Conservation (phyloP, 768 basidiomycete genomes). For the Tylopilus balloui region DNA sequence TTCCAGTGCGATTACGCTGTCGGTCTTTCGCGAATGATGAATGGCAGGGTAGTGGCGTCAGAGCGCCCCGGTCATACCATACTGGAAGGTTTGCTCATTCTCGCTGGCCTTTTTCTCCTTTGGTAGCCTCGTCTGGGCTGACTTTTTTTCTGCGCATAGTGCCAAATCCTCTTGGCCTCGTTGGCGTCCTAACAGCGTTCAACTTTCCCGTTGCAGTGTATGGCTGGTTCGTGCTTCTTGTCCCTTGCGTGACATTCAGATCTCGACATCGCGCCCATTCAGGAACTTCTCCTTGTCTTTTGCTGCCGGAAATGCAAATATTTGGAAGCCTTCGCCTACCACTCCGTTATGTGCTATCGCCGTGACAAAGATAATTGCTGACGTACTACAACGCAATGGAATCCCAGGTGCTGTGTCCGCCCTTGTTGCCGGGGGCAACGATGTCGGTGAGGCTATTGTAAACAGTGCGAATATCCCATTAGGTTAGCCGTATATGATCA, state of each 20-base stretch:
- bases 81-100: conserved; percentile 59
- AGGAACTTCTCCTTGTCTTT: conserved; percentile 91
- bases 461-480: conserved; percentile 72
- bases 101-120: neutral
- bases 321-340: conserved; percentile 93
- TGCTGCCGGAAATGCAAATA: conserved; percentile 85
- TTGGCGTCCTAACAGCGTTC: conserved; percentile 83
- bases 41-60: conserved; percentile 80
- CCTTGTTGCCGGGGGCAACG: conserved; percentile 79
- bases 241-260: conserved; percentile 4
- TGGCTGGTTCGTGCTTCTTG: conserved; percentile 57
- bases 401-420: conserved; percentile 81
- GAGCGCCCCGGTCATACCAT: conserved; percentile 90
- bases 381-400: conserved; percentile 76
- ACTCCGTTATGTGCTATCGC: conserved; percentile 92
- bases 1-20: conserved; percentile 89
- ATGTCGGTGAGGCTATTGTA: conserved; percentile 75
- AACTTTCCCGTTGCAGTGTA: conserved; percentile 96
- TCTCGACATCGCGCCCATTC: conserved; percentile 10
- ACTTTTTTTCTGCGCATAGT: conserved; percentile 45
- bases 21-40: conserved; percentile 92
- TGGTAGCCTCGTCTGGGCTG: neutral
- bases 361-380: conserved; percentile 76
- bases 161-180: conserved; percentile 80
- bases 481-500: conserved; percentile 40